These are phyloP conservation scores for Mangifera indica DNA, from an alignment of 345 rosid species.

Conservation along the genomic window DNA sequence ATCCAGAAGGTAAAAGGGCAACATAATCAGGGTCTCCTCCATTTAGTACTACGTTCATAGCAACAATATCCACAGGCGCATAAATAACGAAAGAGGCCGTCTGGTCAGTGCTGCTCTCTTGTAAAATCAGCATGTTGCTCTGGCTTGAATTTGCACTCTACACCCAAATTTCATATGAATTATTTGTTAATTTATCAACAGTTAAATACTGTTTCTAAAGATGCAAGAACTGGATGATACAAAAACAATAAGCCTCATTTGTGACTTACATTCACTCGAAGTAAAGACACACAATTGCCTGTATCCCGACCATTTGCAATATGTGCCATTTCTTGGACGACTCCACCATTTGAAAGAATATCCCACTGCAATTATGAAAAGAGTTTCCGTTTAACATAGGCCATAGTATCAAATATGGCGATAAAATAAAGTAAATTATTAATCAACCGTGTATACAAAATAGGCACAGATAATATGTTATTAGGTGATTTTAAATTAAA, in stretches of 20 bases:
- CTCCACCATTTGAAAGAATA: slow-evolving; percentile 65
- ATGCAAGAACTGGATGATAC: not conserved
- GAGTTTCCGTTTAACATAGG: too few species aligned
- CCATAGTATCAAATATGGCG: too few species aligned
- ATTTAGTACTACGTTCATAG: slow-evolving; percentile 43
- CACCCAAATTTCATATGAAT: not conserved
- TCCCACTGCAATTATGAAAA: slow-evolving; percentile 69
- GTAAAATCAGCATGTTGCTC: slow-evolving; percentile 56
- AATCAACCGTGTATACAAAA: too few species aligned
- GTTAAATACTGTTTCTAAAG: not conserved
- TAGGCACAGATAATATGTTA: too few species aligned
- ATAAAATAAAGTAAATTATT: too few species aligned
- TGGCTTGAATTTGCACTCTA: slow-evolving; percentile 49
- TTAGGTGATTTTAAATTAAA: too few species aligned
- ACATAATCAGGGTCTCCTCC: slow-evolving; percentile 57
- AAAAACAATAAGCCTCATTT: too few species aligned
- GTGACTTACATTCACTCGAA: slow-evolving; percentile 59
- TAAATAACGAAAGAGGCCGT: slow-evolving; percentile 56
- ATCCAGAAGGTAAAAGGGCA: slow-evolving; percentile 65
- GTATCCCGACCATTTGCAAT: slow-evolving; percentile 79
- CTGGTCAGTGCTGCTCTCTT: slow-evolving; percentile 57
- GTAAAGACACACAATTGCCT: slow-evolving; percentile 78
- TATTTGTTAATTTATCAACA: not conserved
- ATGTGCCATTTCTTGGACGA: slow-evolving; percentile 72
- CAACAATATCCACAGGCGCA: slow-evolving; percentile 55